Base-by-base conservation (phyloP, 108 stramenopile species). In the Cyclotella choctawhatcheeana region DNA sequence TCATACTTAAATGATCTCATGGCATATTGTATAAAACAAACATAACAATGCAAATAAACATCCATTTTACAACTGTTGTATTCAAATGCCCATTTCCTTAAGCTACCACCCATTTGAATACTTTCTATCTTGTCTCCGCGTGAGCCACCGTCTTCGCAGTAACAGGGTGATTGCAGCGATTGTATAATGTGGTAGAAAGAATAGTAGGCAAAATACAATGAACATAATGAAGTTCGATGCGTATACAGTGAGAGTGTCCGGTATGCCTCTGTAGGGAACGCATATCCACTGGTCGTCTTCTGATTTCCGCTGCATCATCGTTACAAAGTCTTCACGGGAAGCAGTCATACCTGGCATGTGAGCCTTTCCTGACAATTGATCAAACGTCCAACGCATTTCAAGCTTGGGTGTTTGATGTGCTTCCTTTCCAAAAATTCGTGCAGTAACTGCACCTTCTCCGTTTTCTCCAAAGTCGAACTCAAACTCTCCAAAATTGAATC, bases 401-500 rank as follows among this genome's bases (percentile, higher is more conserved):
- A 79, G 73, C 31, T 69, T 73, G 8, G 78, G 78, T 17, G 69
- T 37, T 54, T 74, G 66, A 32, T 56, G 40, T 13, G 30, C 53
- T 37, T 64, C 22, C 40, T 43, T 71, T 30, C 79, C 79, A 43
- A 81, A 80, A 22, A 84, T 67, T 1, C 83, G 64, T 35, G 67
- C 70, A 22, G 74, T 69, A 2, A 84, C 74, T 45, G 54, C 58
- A 43, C 74, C 74, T 35, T 29, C 66, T 17, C n/a, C 43, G 6
- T 71, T 40, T 5, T 84, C 73, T 73, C 82, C 84, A 40, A 76
- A 76, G 65, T 91, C 89, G 71, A 94, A 86, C 58, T 94, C 93
- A 22, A 94, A 70, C 43, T 94, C 93, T 10, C 80, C 93, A 73
- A 90, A 86, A 56, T 94, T 94, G 22, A 83, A 55, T 5, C 82